These are phyloP conservation scores for Bisporella sp. DNA, from an alignment of 2,329 filamentous ascomycete genomes.

Conservation along the genomic window DNA sequence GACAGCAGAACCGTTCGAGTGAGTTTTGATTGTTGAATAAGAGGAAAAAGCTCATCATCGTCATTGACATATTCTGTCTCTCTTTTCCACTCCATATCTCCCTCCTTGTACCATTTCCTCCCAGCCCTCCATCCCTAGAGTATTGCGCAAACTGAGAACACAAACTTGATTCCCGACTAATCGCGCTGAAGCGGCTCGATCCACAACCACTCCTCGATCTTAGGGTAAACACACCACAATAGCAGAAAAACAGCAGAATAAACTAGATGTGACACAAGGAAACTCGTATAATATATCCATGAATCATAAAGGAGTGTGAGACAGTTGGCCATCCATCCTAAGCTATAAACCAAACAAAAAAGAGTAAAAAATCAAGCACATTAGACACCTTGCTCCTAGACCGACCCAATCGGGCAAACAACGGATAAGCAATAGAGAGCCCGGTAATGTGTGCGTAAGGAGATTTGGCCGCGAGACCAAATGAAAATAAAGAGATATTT, in stretches of 20 bases:
- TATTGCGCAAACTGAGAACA: no score
- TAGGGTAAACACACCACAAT: no score
- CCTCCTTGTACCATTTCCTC: no score
- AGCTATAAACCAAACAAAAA: slow-evolving; percentile 7
- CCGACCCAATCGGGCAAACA: neutral
- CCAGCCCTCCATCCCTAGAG: no score
- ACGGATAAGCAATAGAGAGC: neutral
- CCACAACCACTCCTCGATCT: no score
- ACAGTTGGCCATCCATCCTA: neutral
- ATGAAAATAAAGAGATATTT: slow-evolving; percentile 1
- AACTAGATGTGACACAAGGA: slow-evolving; percentile 11
- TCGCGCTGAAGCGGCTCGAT: no score
- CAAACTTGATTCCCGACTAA: no score
- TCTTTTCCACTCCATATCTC: no score
- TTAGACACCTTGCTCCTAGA: slow-evolving; percentile 1
- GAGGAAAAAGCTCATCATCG: no score
- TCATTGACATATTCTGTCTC: no score
- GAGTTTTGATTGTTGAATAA: no score
- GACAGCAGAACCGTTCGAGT: no score
- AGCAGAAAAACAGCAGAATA: neutral
- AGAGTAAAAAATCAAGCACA: slow-evolving; percentile 8
- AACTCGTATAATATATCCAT: slow-evolving; percentile 24
- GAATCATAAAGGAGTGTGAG: slow-evolving; percentile 22
- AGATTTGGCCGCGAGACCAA: neutral
- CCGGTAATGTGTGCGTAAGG: slow-evolving; percentile 3